Evolutionary conservation across 192 early-diverging fungal genomes (phyloP).

Genomic region (Coemansia brasiliensis): DNA sequence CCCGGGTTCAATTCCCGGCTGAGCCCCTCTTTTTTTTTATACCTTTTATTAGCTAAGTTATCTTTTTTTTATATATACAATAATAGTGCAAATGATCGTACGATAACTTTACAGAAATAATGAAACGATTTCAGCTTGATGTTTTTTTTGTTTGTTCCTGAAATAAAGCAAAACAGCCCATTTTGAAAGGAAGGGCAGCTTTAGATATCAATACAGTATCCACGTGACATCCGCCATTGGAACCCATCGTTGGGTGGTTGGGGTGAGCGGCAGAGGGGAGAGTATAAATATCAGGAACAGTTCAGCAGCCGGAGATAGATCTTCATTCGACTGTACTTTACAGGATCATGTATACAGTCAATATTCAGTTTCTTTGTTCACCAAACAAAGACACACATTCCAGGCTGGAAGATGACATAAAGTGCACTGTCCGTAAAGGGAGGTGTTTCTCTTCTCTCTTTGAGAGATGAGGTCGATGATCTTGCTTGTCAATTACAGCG

Average conservation of each 20-base stretch:
- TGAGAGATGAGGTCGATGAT: conserved; percentile 21
- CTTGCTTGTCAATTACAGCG: conserved; percentile 37
- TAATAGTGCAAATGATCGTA: no score
- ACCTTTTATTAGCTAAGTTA: conserved; percentile 1
- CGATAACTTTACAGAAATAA: no score
- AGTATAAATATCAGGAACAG: not conserved
- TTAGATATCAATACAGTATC: no score
- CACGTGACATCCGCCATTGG: no score
- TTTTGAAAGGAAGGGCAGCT: conserved; percentile 56
- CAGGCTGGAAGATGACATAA: conserved; percentile 49
- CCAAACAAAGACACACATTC: conserved; percentile 48
- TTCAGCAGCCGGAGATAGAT: not conserved
- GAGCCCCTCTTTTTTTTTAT: conserved; percentile 18
- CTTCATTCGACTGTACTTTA: conserved; percentile 52
- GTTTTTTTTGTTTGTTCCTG: conserved; percentile 53
- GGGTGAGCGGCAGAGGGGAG: not conserved
- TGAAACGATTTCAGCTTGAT: no score
- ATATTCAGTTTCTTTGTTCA: conserved; percentile 56
- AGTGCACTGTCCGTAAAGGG: conserved; percentile 56
- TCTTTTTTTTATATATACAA: no score
- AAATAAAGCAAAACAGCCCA: conserved; percentile 47
- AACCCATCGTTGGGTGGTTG: no score
- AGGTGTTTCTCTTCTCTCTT: conserved; percentile 15
- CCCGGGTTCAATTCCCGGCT: conserved; percentile 57
- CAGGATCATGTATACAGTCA: conserved; percentile 58